phyloP scores from a whole-genome alignment of 768 basidiomycete genomes.

The Hypsizygus marmoreus region DNA sequence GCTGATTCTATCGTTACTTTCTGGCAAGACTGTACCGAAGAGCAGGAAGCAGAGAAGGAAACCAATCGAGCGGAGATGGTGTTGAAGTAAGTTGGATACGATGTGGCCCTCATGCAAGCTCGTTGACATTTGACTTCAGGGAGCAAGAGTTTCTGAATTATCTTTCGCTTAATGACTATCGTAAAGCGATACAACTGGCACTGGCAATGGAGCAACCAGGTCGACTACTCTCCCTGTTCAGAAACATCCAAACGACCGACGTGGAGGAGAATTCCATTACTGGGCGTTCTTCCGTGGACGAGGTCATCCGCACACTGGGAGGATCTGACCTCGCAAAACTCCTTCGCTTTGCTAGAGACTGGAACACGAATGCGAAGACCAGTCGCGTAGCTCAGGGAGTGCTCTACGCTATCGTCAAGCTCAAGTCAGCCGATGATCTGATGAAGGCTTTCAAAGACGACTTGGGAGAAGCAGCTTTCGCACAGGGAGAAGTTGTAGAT shows the following conservation, averaged over 20 bases:
- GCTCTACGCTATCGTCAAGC: slow-evolving; percentile 78
- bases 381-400: slow-evolving; percentile 83
- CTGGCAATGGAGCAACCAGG: slow-evolving; percentile 94
- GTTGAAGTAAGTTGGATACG: slow-evolving; percentile 62
- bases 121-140: slow-evolving; percentile 43
- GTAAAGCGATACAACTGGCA: slow-evolving; percentile 87
- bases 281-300: slow-evolving; percentile 74
- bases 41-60: slow-evolving; percentile 76
- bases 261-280: slow-evolving; percentile 50
- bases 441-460: slow-evolving; percentile 61
- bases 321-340: slow-evolving; percentile 78
- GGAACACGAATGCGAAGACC: slow-evolving; percentile 95
- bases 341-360: slow-evolving; percentile 80
- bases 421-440: slow-evolving; percentile 75
- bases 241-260: slow-evolving; percentile 45
- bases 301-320: slow-evolving; percentile 73
- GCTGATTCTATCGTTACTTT: slow-evolving; percentile 96
- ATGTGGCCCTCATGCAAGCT: neutral
- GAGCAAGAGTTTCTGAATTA: slow-evolving; percentile 97
- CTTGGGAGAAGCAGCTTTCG: slow-evolving; percentile 32
- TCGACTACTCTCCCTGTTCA: slow-evolving; percentile 79
- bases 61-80: slow-evolving; percentile 71
- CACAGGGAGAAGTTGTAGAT: slow-evolving; percentile 15
- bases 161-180: slow-evolving; percentile 84
- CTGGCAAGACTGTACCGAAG: slow-evolving; percentile 94